These are phyloP conservation scores for Tilletia setariae DNA, from an alignment of 1,284 basidiomycete species.

Conservation along the genomic window DNA sequence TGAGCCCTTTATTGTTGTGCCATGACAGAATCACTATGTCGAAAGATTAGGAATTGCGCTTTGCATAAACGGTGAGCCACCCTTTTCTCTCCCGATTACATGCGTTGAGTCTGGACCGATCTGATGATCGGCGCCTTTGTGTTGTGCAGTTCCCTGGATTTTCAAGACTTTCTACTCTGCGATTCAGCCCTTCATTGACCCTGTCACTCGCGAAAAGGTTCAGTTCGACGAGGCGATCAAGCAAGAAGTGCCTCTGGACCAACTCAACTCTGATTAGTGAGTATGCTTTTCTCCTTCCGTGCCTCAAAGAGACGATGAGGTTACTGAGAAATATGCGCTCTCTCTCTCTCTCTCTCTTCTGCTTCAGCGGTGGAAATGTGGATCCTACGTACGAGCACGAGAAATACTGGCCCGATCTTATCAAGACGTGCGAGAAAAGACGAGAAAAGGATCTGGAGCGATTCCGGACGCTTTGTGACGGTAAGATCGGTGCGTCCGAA, in stretches of 20 bases:
- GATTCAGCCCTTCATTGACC: conserved; percentile 56
- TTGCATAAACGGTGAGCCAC: conserved; percentile 49
- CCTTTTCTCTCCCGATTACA: neutral
- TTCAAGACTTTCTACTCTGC: conserved; percentile 45
- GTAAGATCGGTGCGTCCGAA: conserved; percentile 51
- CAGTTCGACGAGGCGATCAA: conserved; percentile 50
- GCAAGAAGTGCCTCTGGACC: conserved; percentile 39
- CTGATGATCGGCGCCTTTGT: conserved; percentile 21
- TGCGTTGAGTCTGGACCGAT: neutral
- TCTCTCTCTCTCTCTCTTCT: neutral
- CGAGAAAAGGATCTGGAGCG: conserved; percentile 61
- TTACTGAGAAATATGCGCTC: neutral
- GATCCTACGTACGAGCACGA: conserved; percentile 65
- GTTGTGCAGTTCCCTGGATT: conserved; percentile 36
- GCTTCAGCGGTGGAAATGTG: conserved; percentile 32
- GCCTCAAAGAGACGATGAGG: neutral
- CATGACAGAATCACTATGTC: conserved; percentile 47
- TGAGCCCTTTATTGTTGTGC: too few species aligned
- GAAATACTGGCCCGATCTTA: conserved; percentile 69
- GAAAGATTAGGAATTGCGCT: conserved; percentile 55
- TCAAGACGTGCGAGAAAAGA: conserved; percentile 62
- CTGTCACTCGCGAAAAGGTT: conserved; percentile 54
- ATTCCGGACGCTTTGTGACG: conserved; percentile 56
- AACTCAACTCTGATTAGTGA: conserved; percentile 40
- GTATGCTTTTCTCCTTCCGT: conserved; percentile 1